Conservation (phyloP, 2,329 filamentous ascomycete genomes). For the Trichoderma lentiforme region DNA sequence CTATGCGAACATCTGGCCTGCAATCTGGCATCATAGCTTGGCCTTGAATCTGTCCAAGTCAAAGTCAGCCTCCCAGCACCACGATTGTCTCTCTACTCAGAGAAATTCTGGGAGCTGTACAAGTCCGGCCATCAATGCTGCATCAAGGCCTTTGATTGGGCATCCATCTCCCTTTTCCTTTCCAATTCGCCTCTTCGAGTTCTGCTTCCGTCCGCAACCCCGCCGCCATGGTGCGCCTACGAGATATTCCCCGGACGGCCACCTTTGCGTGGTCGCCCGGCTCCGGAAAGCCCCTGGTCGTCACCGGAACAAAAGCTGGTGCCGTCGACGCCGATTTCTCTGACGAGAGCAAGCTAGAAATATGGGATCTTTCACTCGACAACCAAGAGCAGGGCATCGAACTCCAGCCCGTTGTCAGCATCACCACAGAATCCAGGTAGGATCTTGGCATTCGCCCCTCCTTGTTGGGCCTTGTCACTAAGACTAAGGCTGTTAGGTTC, state of each 20-base stretch:
- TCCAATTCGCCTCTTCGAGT: constrained; percentile 11
- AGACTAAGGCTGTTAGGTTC: constrained; percentile 59
- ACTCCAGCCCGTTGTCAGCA: constrained; percentile 78
- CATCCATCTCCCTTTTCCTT: background rate
- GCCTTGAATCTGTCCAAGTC: constrained; percentile 10
- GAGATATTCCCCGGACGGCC: constrained; percentile 94
- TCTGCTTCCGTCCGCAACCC: constrained; percentile 28
- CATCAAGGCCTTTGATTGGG: constrained; percentile 11
- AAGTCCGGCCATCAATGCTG: constrained; percentile 16
- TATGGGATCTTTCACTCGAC: constrained; percentile 91
- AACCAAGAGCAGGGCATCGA: constrained; percentile 72
- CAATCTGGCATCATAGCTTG: constrained; percentile 44
- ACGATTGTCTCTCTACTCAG: constrained; percentile 15
- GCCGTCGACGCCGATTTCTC: constrained; percentile 97
- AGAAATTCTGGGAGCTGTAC: constrained; percentile 17
- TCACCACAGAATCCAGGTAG: constrained; percentile 87
- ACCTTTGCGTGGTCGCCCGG: constrained; percentile 95
- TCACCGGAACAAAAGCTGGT: constrained; percentile 90
- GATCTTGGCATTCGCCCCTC: background rate
- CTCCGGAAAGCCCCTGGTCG: constrained; percentile 73
- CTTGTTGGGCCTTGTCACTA: constrained; percentile 10
- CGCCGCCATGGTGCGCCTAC: constrained; percentile 81
- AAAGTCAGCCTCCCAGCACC: constrained; percentile 17
- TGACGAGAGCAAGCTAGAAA: constrained; percentile 90
- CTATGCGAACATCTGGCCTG: constrained; percentile 34